Conservation (phyloP, 257 asterid genomes). For the Handroanthus guayacan region DNA sequence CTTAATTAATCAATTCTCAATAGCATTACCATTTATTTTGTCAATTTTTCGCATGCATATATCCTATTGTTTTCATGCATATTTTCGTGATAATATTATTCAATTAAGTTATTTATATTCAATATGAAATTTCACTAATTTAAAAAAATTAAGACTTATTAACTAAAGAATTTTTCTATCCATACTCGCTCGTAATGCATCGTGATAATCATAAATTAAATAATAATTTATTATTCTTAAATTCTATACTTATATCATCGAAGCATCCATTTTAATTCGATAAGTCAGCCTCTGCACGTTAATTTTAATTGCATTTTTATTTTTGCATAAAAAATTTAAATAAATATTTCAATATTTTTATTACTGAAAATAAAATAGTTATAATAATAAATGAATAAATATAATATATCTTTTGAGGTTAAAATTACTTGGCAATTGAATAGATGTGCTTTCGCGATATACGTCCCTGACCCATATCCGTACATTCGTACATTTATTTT, state of each 20-base stretch:
- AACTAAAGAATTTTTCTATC: too few relatives aligned
- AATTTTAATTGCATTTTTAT: not conserved
- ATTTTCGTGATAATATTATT: too few relatives aligned
- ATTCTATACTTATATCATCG: not conserved
- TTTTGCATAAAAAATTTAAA: not conserved
- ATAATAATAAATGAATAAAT: not conserved
- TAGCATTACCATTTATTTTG: too few relatives aligned
- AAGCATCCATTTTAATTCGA: not conserved
- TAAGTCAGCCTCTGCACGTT: not conserved
- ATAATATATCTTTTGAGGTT: not conserved
- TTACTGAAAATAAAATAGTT: not conserved
- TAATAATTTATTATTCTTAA: too few relatives aligned
- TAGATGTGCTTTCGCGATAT: not conserved
- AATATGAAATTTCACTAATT: too few relatives aligned
- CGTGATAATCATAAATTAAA: too few relatives aligned
- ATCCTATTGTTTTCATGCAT: too few relatives aligned
- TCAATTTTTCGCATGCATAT: too few relatives aligned
- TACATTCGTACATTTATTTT: not conserved
- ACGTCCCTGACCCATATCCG: not conserved
- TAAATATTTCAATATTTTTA: not conserved
- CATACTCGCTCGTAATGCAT: too few relatives aligned
- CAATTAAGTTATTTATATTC: too few relatives aligned
- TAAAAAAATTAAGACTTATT: too few relatives aligned
- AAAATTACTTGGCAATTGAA: not conserved
- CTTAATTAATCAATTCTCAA: too few relatives aligned